Conservation (phyloP, 257 asterid genomes). For the Ajuga chamaepitys region DNA sequence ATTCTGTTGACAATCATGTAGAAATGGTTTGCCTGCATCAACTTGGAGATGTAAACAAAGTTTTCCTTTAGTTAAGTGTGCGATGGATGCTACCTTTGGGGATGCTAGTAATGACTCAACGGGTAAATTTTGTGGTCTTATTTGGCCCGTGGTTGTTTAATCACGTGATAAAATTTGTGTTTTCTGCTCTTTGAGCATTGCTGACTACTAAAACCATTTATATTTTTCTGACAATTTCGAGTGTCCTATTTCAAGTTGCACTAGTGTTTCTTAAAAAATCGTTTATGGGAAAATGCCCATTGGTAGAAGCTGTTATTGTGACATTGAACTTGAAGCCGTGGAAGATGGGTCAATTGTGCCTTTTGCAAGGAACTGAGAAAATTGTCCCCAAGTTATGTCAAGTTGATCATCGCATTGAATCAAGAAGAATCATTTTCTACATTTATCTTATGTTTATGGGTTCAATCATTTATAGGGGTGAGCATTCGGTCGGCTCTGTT, state of each 20-base stretch:
- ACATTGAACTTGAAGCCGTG: not conserved
- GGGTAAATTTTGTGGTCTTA: slow-evolving; percentile 32
- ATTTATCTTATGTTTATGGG: not conserved
- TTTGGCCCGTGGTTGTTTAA: not conserved
- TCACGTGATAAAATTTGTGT: not conserved
- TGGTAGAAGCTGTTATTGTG: not conserved
- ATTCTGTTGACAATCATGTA: slow-evolving; percentile 15
- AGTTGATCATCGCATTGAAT: not conserved
- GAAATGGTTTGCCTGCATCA: slow-evolving; percentile 36
- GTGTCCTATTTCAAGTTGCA: not conserved
- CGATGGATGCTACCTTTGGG: slow-evolving; percentile 84
- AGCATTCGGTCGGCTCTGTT: no score
- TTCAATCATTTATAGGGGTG: no score
- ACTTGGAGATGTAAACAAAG: slow-evolving; percentile 31
- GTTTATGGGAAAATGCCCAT: not conserved
- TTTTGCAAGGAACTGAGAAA: not conserved
- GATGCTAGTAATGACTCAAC: slow-evolving; percentile 52
- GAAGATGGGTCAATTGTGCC: slow-evolving; percentile 2
- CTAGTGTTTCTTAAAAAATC: not conserved
- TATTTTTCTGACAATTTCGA: not conserved
- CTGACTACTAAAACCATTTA: not conserved
- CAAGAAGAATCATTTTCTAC: not conserved
- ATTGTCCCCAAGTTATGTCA: not conserved
- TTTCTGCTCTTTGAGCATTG: not conserved
- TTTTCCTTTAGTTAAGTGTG: slow-evolving; percentile 43